A percentile compares a stretch with the other conserved stretches of the same genome.
phyloP scores from a whole-genome alignment of 768 basidiomycete species.

The Psilocybe cubensis region DNA sequence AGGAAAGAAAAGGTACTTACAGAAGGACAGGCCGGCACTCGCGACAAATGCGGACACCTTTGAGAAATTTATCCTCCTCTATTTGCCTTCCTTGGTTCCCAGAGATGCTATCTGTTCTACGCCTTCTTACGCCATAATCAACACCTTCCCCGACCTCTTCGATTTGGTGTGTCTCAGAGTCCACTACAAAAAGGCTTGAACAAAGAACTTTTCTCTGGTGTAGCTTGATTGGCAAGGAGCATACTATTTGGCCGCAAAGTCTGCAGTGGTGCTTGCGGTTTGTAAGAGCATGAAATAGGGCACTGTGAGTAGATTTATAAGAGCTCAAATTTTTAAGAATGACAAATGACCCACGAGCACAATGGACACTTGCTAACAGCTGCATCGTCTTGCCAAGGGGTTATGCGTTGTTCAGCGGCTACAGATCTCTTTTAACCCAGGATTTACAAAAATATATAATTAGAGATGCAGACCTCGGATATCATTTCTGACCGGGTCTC shows the following conservation, averaged over 20 bases:
- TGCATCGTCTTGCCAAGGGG: conserved; percentile 92
- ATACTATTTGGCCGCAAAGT: conserved; percentile 90
- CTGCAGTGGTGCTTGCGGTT: conserved; percentile 98
- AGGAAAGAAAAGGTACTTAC: conserved; percentile 47
- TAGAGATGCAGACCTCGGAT: conserved; percentile 59
- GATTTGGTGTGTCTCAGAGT: conserved; percentile 72
- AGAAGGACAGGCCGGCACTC: conserved; percentile 79
- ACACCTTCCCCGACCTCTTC: conserved; percentile 87
- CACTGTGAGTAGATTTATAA: conserved; percentile 33
- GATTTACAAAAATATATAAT: background rate
- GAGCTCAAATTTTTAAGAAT: background rate
- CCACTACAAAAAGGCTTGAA: conserved; percentile 86
- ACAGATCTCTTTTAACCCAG: conserved; percentile 4
- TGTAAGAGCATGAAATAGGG: conserved; percentile 85
- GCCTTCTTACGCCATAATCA: conserved; percentile 76
- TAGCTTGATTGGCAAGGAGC: conserved; percentile 80
- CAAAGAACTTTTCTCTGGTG: conserved; percentile 71
- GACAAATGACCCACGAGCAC: conserved; percentile 64
- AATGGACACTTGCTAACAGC: conserved; percentile 80
- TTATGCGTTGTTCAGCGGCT: conserved; percentile 90
- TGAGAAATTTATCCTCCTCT: conserved; percentile 84
- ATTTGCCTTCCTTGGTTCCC: conserved; percentile 43
- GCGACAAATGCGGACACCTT: conserved; percentile 86
- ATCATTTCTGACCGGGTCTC: conserved; percentile 56
- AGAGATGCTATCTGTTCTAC: conserved; percentile 35